Evolutionary conservation across 1,284 basidiomycete genomes (phyloP).

Genomic region (Cryptococcus floricola): DNA sequence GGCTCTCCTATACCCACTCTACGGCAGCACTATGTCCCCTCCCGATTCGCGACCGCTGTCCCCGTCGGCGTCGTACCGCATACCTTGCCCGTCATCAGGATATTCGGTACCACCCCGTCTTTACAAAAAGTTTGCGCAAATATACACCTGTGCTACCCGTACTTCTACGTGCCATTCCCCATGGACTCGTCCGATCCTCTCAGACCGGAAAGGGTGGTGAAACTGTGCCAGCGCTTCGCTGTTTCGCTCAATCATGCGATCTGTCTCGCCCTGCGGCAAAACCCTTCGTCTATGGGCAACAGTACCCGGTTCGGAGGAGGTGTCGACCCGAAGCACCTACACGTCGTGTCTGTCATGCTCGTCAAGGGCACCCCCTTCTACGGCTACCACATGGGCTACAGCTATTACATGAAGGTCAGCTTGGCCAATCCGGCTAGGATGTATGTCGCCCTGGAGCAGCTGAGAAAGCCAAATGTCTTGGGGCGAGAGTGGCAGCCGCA

Average conservation of each 20-base stretch:
- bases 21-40: slow-evolving; percentile 27
- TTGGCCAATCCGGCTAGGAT: slow-evolving; percentile 68
- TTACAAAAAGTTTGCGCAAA: slow-evolving; percentile 81
- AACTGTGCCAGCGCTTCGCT: slow-evolving; percentile 44
- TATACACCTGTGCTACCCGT: slow-evolving; percentile 68
- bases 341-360: slow-evolving; percentile 64
- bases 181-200: slow-evolving; percentile 44
- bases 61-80: slow-evolving; percentile 51
- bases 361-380: slow-evolving; percentile 97
- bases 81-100: slow-evolving; percentile 72
- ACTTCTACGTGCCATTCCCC: slow-evolving; percentile 57
- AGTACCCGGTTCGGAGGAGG: slow-evolving; percentile 32
- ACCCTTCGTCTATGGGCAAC: slow-evolving; percentile 27
- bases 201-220: slow-evolving; percentile 46
- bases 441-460: slow-evolving; percentile 65
- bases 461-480: slow-evolving; percentile 78
- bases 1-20: slow-evolving; percentile 38
- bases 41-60: slow-evolving; percentile 58
- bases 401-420: slow-evolving; percentile 85
- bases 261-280: slow-evolving; percentile 45
- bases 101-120: slow-evolving; percentile 77
- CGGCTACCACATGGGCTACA: slow-evolving; percentile 82
- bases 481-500: slow-evolving; percentile 70
- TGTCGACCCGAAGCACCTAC: slow-evolving; percentile 46
- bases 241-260: slow-evolving; percentile 47